phyloP scores from a whole-genome alignment of 1,284 basidiomycete species.

The Agaricales sp. region DNA sequence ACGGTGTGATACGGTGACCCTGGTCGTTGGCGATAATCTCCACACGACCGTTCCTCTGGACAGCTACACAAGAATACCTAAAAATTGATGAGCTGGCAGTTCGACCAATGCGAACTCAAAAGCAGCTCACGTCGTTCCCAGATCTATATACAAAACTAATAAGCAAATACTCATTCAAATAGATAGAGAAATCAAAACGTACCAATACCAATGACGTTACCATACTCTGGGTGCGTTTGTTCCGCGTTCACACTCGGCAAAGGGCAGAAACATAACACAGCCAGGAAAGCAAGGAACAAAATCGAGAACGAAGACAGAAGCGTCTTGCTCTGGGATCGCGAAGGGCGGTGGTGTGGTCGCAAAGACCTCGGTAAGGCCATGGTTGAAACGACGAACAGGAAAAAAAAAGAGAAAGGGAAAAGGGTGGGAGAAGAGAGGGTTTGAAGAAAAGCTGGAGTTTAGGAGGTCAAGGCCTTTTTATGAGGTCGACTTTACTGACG shows the following conservation, averaged over 20 bases:
- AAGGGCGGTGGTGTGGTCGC: not conserved
- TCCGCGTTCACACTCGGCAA: slow-evolving; percentile 3
- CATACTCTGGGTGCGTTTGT: slow-evolving; percentile 48
- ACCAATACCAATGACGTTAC: slow-evolving; percentile 95
- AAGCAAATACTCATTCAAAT: slow-evolving; percentile 11
- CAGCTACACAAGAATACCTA: slow-evolving; percentile 79
- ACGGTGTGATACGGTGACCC: slow-evolving; percentile 95
- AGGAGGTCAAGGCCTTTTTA: not conserved
- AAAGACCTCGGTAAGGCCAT: not conserved
- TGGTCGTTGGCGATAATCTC: slow-evolving; percentile 98
- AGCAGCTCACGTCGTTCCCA: slow-evolving; percentile 64
- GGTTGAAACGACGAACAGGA: not conserved
- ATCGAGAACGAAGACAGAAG: not conserved
- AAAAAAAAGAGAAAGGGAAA: not conserved
- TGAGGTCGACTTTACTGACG: not conserved
- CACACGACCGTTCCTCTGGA: slow-evolving; percentile 86
- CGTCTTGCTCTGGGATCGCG: not conserved
- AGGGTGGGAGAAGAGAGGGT: not conserved
- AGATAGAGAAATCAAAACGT: slow-evolving; percentile 19
- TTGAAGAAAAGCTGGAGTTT: too few relatives aligned
- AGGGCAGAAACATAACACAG: not conserved
- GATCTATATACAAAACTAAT: slow-evolving; percentile 33
- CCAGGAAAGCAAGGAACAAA: not conserved
- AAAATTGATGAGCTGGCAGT: slow-evolving; percentile 13
- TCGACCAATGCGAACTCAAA: slow-evolving; percentile 7